phyloP scores from a whole-genome alignment of 164 flowering plant genomes.

The Vitis riparia region DNA sequence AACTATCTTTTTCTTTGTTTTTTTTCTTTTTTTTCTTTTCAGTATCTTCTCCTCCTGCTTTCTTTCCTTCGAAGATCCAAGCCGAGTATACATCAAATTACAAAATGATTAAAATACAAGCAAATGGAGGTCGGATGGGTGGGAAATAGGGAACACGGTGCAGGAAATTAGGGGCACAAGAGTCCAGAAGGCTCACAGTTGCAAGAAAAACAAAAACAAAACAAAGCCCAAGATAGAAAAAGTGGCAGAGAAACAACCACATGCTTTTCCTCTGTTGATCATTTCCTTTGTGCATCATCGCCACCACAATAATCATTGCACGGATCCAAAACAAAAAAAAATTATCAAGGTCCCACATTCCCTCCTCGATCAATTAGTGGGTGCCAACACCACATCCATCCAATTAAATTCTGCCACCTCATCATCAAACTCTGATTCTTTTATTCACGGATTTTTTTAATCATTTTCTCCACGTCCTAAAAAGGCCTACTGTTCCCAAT shows the following conservation, averaged over 20 bases:
- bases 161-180: conserved; percentile 29
- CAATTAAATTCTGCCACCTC: conserved; percentile 7
- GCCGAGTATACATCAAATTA: too few relatives aligned
- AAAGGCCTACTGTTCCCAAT: too few relatives aligned
- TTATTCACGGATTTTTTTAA: too few relatives aligned
- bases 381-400: conserved; percentile 12
- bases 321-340: conserved; percentile 25
- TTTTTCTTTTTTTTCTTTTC: too few relatives aligned
- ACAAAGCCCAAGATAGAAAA: conserved; percentile 7
- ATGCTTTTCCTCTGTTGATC: conserved; percentile 23
- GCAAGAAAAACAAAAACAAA: conserved; percentile 19
- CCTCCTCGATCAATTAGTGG: conserved; percentile 18
- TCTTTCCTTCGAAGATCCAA: too few relatives aligned
- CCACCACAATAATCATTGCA: conserved; percentile 42
- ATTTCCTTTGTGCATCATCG: conserved; percentile 25
- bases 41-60: too few relatives aligned
- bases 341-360: conserved; percentile 7
- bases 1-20: too few relatives aligned
- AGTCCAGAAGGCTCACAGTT: conserved; percentile 20
- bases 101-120: too few relatives aligned
- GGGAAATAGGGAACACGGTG: conserved; percentile 1
- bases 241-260: conserved; percentile 29
- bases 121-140: too few relatives aligned
- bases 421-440: background rate
- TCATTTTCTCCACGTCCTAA: too few relatives aligned